phyloP scores from a whole-genome alignment of 2,329 filamentous ascomycete species.

The Pyrenophora tritici-repentis region DNA sequence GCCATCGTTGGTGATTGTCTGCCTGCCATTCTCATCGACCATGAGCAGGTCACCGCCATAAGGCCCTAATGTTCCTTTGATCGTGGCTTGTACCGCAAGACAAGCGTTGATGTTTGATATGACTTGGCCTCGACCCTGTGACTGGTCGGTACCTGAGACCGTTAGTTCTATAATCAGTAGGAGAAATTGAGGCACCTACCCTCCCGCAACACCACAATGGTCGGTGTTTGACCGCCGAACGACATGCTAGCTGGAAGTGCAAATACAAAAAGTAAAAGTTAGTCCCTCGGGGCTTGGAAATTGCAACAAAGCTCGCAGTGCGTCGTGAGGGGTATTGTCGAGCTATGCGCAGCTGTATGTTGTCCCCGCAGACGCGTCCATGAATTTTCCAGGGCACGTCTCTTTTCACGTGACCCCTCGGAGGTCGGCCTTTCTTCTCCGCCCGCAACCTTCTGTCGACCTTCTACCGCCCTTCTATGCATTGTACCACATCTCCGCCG shows the following conservation, averaged over 20 bases:
- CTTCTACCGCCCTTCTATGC: slow-evolving; percentile 37
- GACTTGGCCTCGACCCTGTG: slow-evolving; percentile 95
- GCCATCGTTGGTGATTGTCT: slow-evolving; percentile 99
- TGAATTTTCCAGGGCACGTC: slow-evolving; percentile 35
- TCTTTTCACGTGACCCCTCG: slow-evolving; percentile 11
- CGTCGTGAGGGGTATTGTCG: slow-evolving; percentile 18
- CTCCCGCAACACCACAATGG: slow-evolving; percentile 97
- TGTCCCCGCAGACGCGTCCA: slow-evolving; percentile 37
- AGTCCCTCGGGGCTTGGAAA: neutral
- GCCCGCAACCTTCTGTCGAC: slow-evolving; percentile 17
- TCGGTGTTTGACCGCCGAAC: slow-evolving; percentile 96
- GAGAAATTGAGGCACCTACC: slow-evolving; percentile 62
- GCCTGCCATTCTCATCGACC: slow-evolving; percentile 91
- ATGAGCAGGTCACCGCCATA: slow-evolving; percentile 96
- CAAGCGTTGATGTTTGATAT: slow-evolving; percentile 99
- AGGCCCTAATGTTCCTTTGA: slow-evolving; percentile 93
- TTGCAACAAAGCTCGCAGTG: slow-evolving; percentile 3
- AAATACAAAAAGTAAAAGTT: slow-evolving; percentile 6
- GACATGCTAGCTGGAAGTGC: slow-evolving; percentile 68
- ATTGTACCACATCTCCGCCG: slow-evolving; percentile 25
- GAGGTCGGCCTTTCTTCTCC: neutral
- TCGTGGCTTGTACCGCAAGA: slow-evolving; percentile 90
- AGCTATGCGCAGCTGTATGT: slow-evolving; percentile 31
- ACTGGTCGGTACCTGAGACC: slow-evolving; percentile 84
- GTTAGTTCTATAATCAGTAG: slow-evolving; percentile 23